Conservation (phyloP, 352 stramenopile species). For the Pythium pyrilobum region DNA sequence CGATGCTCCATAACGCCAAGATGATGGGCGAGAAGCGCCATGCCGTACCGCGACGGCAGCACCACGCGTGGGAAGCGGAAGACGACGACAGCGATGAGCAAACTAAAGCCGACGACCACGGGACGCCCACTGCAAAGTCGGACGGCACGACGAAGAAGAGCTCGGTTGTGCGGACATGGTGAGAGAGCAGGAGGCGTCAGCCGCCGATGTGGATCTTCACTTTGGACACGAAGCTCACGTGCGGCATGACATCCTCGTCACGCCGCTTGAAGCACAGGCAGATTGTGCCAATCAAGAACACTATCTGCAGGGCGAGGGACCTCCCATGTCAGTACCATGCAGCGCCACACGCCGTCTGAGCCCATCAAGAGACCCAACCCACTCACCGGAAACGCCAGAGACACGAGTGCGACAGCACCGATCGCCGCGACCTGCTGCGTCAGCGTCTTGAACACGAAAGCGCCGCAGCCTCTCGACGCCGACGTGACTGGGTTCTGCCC, state of each 20-base stretch:
- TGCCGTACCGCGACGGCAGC: background rate
- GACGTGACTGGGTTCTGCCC: constrained; percentile 47
- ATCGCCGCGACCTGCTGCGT: constrained; percentile 44
- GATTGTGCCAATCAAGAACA: constrained; percentile 40
- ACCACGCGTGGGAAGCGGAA: background rate
- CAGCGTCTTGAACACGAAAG: constrained; percentile 37
- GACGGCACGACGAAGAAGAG: background rate
- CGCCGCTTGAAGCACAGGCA: constrained; percentile 71
- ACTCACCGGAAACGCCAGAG: constrained; percentile 48
- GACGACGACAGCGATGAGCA: background rate
- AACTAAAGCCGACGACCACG: background rate
- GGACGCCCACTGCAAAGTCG: too few relatives aligned
- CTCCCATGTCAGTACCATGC: too few relatives aligned
- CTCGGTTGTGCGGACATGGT: background rate
- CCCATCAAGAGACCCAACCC: background rate
- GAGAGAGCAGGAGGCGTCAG: background rate
- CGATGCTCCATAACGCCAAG: constrained; percentile 21
- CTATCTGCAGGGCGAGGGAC: too few relatives aligned
- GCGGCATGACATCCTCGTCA: constrained; percentile 62
- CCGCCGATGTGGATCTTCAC: constrained; percentile 18
- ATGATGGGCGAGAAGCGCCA: constrained; percentile 3
- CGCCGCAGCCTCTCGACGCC: constrained; percentile 44
- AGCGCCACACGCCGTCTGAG: background rate
- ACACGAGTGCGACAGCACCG: constrained; percentile 24
- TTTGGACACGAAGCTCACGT: constrained; percentile 44